phyloP scores from a whole-genome alignment of 805 yeast genomes.

The Saturnispora zaruensis region DNA sequence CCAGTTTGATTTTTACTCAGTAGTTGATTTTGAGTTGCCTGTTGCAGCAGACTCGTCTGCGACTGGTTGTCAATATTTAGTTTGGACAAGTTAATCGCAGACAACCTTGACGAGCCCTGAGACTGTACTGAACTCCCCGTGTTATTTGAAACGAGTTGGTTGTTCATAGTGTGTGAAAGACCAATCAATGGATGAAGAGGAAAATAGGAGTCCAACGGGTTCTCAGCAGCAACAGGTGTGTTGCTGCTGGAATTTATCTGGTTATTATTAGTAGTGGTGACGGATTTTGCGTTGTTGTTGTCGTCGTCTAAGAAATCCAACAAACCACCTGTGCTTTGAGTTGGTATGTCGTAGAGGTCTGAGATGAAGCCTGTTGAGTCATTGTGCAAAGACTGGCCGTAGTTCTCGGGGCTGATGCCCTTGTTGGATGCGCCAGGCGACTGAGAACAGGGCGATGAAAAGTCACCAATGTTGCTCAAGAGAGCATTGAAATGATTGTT shows the following conservation, averaged over 20 bases:
- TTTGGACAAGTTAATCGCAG: not conserved
- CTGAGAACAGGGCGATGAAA: constrained; percentile 10
- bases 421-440: constrained; percentile 2
- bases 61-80: constrained; percentile 8
- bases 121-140: constrained; percentile 9
- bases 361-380: not conserved
- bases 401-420: constrained; percentile 7
- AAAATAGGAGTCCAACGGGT: constrained; percentile 25
- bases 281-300: not conserved
- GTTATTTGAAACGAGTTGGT: constrained; percentile 7
- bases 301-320: constrained; percentile 25
- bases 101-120: constrained; percentile 5
- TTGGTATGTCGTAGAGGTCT: constrained; percentile 15
- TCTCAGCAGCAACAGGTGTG: not conserved
- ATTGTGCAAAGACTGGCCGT: not conserved
- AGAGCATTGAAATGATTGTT: constrained; percentile 26
- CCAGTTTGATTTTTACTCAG: constrained; percentile 22
- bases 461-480: constrained; percentile 18
- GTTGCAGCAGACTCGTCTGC: constrained; percentile 10
- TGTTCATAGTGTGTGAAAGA: constrained; percentile 19
- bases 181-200: constrained; percentile 29
- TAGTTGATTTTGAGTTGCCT: constrained; percentile 11
- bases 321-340: constrained; percentile 27
- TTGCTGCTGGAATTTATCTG: constrained; percentile 1
- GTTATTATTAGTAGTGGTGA: not conserved